Percentiles rank a stretch among this genome's conserved stretches.
Evolutionary conservation across 2,329 filamentous ascomycete species (phyloP).

Genomic region (Xylariales sp.): DNA sequence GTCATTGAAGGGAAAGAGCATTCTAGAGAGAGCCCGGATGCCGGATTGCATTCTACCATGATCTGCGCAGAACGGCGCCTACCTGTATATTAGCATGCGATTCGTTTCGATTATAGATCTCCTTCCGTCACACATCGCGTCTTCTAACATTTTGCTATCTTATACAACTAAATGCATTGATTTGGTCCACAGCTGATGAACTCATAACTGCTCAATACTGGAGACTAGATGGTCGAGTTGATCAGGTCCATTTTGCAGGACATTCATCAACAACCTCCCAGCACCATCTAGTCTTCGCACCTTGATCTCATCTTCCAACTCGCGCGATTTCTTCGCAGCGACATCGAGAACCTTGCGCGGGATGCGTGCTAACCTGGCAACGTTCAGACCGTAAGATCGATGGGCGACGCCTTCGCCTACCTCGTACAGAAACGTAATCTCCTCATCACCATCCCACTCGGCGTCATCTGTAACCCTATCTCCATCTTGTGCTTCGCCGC

Average conservation of each 20-base stretch:
- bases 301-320: constrained; percentile 72
- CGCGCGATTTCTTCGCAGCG: constrained; percentile 71
- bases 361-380: constrained; percentile 79
- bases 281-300: constrained; percentile 55
- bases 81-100: constrained; percentile 4
- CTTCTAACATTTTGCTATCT: no score
- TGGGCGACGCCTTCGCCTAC: constrained; percentile 88
- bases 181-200: no score
- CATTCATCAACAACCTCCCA: constrained; percentile 35
- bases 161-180: no score
- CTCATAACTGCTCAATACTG: constrained; percentile 57
- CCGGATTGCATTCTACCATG: no score
- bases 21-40: no score
- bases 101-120: no score
- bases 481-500: constrained; percentile 3
- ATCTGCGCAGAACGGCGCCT: no score
- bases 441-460: constrained; percentile 51
- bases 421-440: constrained; percentile 93
- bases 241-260: constrained; percentile 33
- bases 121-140: no score
- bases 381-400: constrained; percentile 90
- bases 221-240: constrained; percentile 49
- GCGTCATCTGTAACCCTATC: not conserved
- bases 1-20: no score
- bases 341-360: constrained; percentile 72